Evolutionary conservation across 345 rosid genomes (phyloP), one percentile per base, ranked within the genome.

Genomic region (Pseudoturritis turrita): DNA sequence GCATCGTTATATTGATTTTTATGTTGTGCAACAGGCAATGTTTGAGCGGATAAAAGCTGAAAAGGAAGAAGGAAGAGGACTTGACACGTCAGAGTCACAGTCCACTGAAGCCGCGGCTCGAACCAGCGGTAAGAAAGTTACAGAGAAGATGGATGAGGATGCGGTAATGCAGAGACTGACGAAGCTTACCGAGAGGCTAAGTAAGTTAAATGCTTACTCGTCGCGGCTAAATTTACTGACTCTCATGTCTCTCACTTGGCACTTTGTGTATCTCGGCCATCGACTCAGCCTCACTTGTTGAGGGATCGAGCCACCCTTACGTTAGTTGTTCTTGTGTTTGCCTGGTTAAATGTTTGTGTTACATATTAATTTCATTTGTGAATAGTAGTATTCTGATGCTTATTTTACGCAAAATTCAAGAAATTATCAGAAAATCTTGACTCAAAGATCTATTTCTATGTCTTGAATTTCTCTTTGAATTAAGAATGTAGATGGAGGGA

Each of bases 21-120:
- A 18, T 21, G 29, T 17, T 72, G 13, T 13, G 31, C 2, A 57
- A 74, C 22, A 74, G 73, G 43, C 85, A 4, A 89, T 89, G 95
- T 75, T 81, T 51, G 92, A 90, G 83, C 74, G 75, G 72, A 73
- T 84, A 72, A 93, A 81, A 78, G 46, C 81, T 54, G 94, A 84
- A 73, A 91, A 86, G 69, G 98, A 94, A 61, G 97, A 89, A 65
- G 89, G 91, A 29, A 82, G 92, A 77, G 96, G 90, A 58, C 65
- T 79, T 31, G 87, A 80, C 15, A 65, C 26, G 35, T 54, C 52
- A 17, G 56, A 62, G n/a, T n/a, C 53, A 7, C 46, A 41, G 25
- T 22, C 56, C 15, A 33, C 15, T 43, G 76, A 72, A 52, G 19
- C 65, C 18, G 57, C 14, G 23, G 49, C 49, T 23, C 40, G 47